phyloP scores from a whole-genome alignment of 192 early-diverging fungal genomes.

The Coemansia sp. region DNA sequence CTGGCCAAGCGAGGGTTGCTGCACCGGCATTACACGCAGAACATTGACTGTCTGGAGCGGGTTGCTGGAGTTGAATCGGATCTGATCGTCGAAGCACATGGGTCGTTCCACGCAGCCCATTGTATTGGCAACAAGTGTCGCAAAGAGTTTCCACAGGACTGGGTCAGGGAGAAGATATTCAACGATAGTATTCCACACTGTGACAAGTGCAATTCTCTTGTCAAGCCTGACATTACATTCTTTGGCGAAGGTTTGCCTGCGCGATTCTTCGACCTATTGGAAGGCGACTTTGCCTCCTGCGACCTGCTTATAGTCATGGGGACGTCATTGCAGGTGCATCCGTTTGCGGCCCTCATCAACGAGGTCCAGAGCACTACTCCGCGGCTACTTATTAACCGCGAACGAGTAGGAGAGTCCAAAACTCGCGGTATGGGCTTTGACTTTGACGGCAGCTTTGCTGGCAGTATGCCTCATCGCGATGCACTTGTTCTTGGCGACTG shows the following conservation, averaged over 20 bases:
- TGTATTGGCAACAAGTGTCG: constrained; percentile 61
- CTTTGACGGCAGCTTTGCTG: constrained; percentile 64
- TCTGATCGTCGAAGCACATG: constrained; percentile 89
- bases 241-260: constrained; percentile 89
- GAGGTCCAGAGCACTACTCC: constrained; percentile 65
- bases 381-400: constrained; percentile 88
- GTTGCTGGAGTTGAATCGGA: constrained; percentile 71
- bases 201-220: constrained; percentile 59
- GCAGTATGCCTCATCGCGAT: constrained; percentile 66
- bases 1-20: constrained; percentile 71
- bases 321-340: constrained; percentile 85
- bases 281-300: constrained; percentile 69
- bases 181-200: constrained; percentile 70
- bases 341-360: constrained; percentile 81
- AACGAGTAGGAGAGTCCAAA: constrained; percentile 67
- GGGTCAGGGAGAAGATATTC: constrained; percentile 58
- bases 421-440: constrained; percentile 65
- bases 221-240: constrained; percentile 97
- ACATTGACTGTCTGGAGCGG: constrained; percentile 95
- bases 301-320: constrained; percentile 95
- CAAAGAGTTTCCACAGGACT: constrained; percentile 41
- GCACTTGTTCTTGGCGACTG: constrained; percentile 79
- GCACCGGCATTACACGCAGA: constrained; percentile 89
- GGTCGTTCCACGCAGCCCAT: constrained; percentile 80
- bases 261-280: constrained; percentile 64